Percentiles rank a stretch among this genome's conserved stretches.
phyloP scores from a whole-genome alignment of 257 asterid genomes.

The Jacaranda copaia region DNA sequence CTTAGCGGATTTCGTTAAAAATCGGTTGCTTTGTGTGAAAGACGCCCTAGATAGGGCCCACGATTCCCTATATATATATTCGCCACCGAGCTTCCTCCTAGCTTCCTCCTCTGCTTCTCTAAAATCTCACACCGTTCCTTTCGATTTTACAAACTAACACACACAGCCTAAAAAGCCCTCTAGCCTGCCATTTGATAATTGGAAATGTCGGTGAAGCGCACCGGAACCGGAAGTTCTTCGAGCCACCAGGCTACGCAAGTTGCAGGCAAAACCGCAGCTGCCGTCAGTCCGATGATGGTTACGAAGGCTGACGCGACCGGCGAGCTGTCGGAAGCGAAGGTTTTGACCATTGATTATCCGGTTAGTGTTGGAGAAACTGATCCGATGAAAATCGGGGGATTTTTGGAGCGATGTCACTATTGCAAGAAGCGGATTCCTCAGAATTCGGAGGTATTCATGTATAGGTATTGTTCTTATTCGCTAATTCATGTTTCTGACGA shows the following conservation, averaged over 20 bases:
- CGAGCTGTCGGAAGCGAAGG: constrained; percentile 28
- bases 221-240: constrained; percentile 29
- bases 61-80: constrained; percentile 29
- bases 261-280: not conserved
- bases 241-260: not conserved
- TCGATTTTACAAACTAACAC: not conserved
- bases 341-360: constrained; percentile 33
- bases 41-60: constrained; percentile 28
- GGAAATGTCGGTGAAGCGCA: constrained; percentile 39
- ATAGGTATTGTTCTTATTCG: constrained; percentile 41
- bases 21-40: not conserved
- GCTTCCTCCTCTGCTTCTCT: not conserved
- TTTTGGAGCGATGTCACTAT: constrained; percentile 50
- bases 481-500: not conserved
- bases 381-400: constrained; percentile 37
- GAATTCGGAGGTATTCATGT: constrained; percentile 54
- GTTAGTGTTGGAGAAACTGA: not conserved
- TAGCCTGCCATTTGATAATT: not conserved
- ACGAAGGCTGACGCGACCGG: constrained; percentile 20
- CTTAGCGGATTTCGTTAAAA: not conserved
- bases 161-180: constrained; percentile 17
- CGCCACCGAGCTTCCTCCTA: constrained; percentile 22
- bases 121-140: not conserved
- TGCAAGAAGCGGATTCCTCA: constrained; percentile 46
- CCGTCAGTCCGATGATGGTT: not conserved